phyloP scores from a whole-genome alignment of 1,284 basidiomycete genomes.

The Rhodotorula sp. region DNA sequence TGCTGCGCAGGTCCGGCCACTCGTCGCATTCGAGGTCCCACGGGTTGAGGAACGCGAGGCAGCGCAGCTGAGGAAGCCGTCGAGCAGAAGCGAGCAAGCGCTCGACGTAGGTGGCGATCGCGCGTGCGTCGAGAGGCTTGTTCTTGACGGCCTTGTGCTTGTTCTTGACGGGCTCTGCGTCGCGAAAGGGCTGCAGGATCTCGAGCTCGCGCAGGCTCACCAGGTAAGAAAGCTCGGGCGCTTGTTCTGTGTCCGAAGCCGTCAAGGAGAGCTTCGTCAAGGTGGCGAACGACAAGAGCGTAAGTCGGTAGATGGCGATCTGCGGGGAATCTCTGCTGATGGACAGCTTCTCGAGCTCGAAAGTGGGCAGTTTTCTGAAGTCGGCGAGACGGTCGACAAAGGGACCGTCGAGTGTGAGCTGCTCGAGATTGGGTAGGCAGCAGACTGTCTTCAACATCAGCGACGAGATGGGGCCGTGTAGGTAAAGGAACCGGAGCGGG shows the following conservation, averaged over 20 bases:
- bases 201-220: not conserved
- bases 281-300: not conserved
- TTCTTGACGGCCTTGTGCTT: too few species aligned
- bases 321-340: not conserved
- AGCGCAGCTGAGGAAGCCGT: not conserved
- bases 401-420: not conserved
- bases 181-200: not conserved
- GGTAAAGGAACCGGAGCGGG: too few species aligned
- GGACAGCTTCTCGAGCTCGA: not conserved
- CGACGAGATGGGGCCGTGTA: too few species aligned
- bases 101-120: not conserved
- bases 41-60: not conserved
- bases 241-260: not conserved
- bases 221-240: not conserved
- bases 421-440: not conserved
- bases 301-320: not conserved
- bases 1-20: not conserved
- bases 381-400: not conserved
- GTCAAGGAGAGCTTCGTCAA: not conserved
- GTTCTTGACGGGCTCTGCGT: not conserved
- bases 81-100: not conserved
- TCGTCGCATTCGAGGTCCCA: not conserved
- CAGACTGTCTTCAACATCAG: not conserved
- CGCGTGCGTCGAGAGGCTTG: not conserved
- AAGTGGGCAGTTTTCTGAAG: not conserved